Evolutionary conservation across 768 basidiomycete species (phyloP).

Genomic region (Lanmaoa rubissima): DNA sequence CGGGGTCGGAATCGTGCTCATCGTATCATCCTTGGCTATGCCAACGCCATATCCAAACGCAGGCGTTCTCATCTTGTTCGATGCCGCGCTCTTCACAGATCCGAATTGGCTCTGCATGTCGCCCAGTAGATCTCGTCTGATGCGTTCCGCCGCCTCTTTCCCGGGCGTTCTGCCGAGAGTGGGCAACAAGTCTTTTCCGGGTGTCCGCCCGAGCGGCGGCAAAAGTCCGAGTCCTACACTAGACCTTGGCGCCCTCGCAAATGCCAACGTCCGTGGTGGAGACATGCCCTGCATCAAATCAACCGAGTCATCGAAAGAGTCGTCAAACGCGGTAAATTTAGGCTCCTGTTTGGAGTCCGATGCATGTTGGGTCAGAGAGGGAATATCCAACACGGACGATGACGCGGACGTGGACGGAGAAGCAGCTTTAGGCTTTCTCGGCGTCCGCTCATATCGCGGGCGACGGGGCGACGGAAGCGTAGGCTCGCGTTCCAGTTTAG

Average conservation of each 20-base stretch:
- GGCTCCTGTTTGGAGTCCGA: constrained; percentile 44
- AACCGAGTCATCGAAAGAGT: constrained; percentile 39
- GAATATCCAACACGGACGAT: constrained; percentile 43
- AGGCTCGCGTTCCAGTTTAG: constrained; percentile 65
- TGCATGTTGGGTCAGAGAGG: constrained; percentile 41
- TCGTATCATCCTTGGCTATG: constrained; percentile 48
- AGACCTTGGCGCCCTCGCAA: constrained; percentile 41
- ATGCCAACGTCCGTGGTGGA: constrained; percentile 54
- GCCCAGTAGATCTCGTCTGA: constrained; percentile 62
- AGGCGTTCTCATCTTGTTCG: constrained; percentile 27
- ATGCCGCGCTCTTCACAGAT: constrained; percentile 10
- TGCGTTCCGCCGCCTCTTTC: constrained; percentile 68
- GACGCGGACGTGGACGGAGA: constrained; percentile 29
- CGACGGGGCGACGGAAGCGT: constrained; percentile 42
- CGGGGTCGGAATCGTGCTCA: constrained; percentile 67
- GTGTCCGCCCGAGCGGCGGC: constrained; percentile 56
- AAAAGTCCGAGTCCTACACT: constrained; percentile 33
- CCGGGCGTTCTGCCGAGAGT: constrained; percentile 62
- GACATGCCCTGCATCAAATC: constrained; percentile 45
- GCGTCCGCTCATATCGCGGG: constrained; percentile 30
- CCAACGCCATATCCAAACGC: constrained; percentile 27
- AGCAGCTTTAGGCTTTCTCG: constrained; percentile 20
- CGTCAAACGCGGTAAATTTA: constrained; percentile 34
- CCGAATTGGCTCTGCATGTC: constrained; percentile 43
- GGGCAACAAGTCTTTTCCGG: constrained; percentile 50